phyloP scores from a whole-genome alignment of 345 rosid species.

The Murraya koenigii region DNA sequence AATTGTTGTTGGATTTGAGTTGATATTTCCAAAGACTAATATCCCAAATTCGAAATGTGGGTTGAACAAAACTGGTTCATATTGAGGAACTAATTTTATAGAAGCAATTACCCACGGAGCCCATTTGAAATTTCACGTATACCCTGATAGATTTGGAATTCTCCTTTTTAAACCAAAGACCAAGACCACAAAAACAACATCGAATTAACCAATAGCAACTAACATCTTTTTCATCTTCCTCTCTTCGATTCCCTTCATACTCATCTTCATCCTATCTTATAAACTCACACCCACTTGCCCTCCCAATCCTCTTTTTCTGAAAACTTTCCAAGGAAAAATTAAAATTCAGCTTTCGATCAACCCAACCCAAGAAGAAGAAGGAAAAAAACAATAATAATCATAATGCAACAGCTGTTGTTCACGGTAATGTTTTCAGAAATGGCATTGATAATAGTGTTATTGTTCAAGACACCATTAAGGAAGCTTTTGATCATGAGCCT shows the following conservation, averaged over 20 bases:
- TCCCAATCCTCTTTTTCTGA: not conserved
- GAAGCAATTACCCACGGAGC: too few species aligned
- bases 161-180: not conserved
- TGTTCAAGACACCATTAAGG: slow-evolving; percentile 78
- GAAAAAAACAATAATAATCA: not conserved
- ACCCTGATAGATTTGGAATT: too few species aligned
- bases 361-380: not conserved
- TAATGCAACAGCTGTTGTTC: slow-evolving; percentile 75
- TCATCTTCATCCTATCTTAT: not conserved
- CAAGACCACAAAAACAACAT: not conserved
- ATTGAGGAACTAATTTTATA: too few species aligned
- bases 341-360: not conserved
- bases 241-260: not conserved
- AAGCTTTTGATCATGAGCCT: slow-evolving; percentile 65
- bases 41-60: too few species aligned
- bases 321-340: not conserved
- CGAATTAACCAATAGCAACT: not conserved
- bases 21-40: too few species aligned
- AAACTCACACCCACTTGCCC: not conserved
- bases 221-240: not conserved
- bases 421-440: slow-evolving; percentile 51
- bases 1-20: too few species aligned
- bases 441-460: slow-evolving; percentile 53
- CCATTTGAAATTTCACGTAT: too few species aligned
- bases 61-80: too few species aligned